Base-by-base conservation (phyloP, 2,329 filamentous ascomycete genomes). In the Xylariomycetidae sp. region DNA sequence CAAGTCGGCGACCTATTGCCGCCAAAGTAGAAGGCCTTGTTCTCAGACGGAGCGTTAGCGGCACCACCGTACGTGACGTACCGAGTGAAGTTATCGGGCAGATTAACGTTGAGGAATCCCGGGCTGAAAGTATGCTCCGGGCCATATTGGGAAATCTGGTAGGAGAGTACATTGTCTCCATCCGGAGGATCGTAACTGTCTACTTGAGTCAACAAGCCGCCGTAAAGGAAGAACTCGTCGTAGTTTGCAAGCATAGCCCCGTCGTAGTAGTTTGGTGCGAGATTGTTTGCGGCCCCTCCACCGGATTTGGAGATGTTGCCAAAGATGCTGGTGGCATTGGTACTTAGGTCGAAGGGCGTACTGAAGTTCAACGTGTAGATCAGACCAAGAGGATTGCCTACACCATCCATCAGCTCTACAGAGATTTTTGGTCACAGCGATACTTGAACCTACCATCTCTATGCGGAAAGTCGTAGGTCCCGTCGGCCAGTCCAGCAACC, bases 11-110 rank as follows among this genome's bases (percentile, higher is more conserved):
- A 67, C 10, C 63, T 70, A 54, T 81, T 59, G 0, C 82, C 82
- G 1, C 76, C 74, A 43, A 86, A 83, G 46, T 85, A 85, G 63
- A 76, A 86, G 0, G 78, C 79, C 44, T 77, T 68, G 42, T 84
- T 79, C 54, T 86, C 82, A 0, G 79, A 84, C 0, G 81, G 80
- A 0, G 74, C 76, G 26, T 65, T 83, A 9, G 68, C 77, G 1
- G 68, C 71, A 2, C 72, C 82, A 13, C 82, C 82, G 42, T 72
- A 76, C 0, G 79, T 73, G 15, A 85, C 47, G 46, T 82, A 84
- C 30, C 73, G 65, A 14, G 72, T 83, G 5, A 82, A 52, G 6
- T 48, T 55, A 4, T 57, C 42, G 2, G 66, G 53, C 1, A 82
- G 60, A 1, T 51, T 46, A 1, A 49, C 50, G 7, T 57, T 44